A percentile compares a stretch with the other conserved stretches of the same genome.
Evolutionary conservation across 1,284 basidiomycete genomes (phyloP).

Genomic region (Caloboletus firmus): DNA sequence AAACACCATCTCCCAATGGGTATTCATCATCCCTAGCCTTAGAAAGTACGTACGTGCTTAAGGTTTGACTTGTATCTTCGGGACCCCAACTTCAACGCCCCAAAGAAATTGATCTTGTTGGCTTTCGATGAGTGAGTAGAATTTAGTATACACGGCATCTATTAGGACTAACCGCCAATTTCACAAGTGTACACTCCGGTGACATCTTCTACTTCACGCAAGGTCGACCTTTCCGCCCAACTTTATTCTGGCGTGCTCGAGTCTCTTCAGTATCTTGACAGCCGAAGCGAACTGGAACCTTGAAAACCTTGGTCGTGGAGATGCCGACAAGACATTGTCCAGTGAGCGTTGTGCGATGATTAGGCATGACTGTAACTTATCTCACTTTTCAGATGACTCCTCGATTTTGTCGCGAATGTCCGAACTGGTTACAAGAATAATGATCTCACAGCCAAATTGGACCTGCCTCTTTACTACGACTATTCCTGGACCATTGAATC

Average conservation of each 20-base stretch:
- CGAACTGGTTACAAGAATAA: slow-evolving; percentile 41
- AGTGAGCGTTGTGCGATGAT: slow-evolving; percentile 17
- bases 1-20: slow-evolving; percentile 56
- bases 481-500: slow-evolving; percentile 38
- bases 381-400: slow-evolving; percentile 43
- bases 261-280: slow-evolving; percentile 43
- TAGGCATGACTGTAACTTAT: not conserved
- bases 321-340: slow-evolving; percentile 43
- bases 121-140: slow-evolving; percentile 46
- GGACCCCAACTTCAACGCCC: slow-evolving; percentile 48
- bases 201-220: too few relatives aligned
- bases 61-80: not conserved
- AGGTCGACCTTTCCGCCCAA: not conserved
- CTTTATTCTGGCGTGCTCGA: not conserved
- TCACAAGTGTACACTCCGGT: too few relatives aligned
- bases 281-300: slow-evolving; percentile 68
- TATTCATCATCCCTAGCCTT: slow-evolving; percentile 62
- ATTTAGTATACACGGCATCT: not conserved
- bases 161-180: not conserved
- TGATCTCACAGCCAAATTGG: slow-evolving; percentile 18
- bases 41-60: slow-evolving; percentile 17
- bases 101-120: slow-evolving; percentile 53
- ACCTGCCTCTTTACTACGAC: slow-evolving; percentile 30
- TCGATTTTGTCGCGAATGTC: slow-evolving; percentile 42
- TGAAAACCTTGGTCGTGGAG: slow-evolving; percentile 55